Conservation (phyloP, 2,329 filamentous ascomycete species). For the Apiospora saccharicola region DNA sequence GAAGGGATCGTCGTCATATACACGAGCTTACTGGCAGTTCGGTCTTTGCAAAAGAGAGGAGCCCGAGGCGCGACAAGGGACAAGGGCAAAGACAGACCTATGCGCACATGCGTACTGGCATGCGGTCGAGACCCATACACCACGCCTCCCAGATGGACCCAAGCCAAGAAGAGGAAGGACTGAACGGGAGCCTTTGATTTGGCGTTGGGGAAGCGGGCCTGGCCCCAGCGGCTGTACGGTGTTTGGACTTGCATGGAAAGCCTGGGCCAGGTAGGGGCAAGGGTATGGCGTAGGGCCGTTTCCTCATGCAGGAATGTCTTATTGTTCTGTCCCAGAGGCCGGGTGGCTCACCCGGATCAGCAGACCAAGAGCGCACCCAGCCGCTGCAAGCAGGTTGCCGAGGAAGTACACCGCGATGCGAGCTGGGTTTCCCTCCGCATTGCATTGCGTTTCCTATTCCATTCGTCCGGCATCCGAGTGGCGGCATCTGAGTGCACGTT, state of each 20-base stretch:
- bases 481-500: neutral
- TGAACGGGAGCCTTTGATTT: neutral
- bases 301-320: neutral
- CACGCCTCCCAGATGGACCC: neutral
- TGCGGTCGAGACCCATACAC: neutral
- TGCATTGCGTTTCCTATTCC: neutral
- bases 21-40: neutral
- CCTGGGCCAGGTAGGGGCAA: neutral
- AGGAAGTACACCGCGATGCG: neutral
- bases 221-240: neutral
- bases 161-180: neutral
- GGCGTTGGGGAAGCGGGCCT: neutral
- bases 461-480: conserved; percentile 14
- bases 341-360: conserved; percentile 17
- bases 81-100: neutral
- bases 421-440: neutral
- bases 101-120: neutral
- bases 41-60: neutral
- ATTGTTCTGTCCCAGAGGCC: neutral
- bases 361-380: neutral
- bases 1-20: conserved; percentile 19
- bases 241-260: neutral
- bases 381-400: neutral
- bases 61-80: neutral
- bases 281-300: neutral